A percentile compares a stretch with the other conserved stretches of the same genome.
Evolutionary conservation across 140 eudicot species (phyloP).

Genomic region (Stevia rebaudiana): DNA sequence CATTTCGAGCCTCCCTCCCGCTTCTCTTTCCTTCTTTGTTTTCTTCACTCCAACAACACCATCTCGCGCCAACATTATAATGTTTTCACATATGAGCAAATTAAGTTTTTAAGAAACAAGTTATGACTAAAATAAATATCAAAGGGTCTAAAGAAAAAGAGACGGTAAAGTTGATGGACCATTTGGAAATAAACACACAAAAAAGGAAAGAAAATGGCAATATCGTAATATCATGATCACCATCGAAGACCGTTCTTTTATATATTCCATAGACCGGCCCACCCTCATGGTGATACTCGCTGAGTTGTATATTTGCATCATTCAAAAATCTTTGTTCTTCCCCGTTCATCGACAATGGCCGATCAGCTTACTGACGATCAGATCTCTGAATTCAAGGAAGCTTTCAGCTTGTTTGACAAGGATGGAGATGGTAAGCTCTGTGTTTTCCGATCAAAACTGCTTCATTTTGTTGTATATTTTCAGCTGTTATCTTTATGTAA

Average conservation of each 20-base stretch:
- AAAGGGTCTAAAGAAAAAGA: not conserved
- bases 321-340: not conserved
- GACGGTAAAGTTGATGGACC: not conserved
- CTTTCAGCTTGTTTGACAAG: slow-evolving; percentile 46
- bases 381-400: slow-evolving; percentile 50
- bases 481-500: not conserved
- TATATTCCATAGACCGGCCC: slow-evolving; percentile 23
- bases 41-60: too few species aligned
- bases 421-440: slow-evolving; percentile 40
- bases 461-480: not conserved
- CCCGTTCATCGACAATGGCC: slow-evolving; percentile 25
- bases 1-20: too few species aligned
- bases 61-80: too few species aligned
- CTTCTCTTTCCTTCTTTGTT: too few species aligned
- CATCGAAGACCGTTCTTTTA: slow-evolving; percentile 24
- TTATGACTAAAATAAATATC: not conserved
- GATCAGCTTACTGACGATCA: slow-evolving; percentile 47
- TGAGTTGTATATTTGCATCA: slow-evolving; percentile 2
- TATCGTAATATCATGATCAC: not conserved
- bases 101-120: too few species aligned
- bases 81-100: too few species aligned
- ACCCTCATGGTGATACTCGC: not conserved
- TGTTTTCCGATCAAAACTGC: not conserved
- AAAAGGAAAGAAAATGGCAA: not conserved
- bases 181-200: not conserved